Conservation (phyloP, 352 stramenopile species). For the Nothophytophthora sp. region DNA sequence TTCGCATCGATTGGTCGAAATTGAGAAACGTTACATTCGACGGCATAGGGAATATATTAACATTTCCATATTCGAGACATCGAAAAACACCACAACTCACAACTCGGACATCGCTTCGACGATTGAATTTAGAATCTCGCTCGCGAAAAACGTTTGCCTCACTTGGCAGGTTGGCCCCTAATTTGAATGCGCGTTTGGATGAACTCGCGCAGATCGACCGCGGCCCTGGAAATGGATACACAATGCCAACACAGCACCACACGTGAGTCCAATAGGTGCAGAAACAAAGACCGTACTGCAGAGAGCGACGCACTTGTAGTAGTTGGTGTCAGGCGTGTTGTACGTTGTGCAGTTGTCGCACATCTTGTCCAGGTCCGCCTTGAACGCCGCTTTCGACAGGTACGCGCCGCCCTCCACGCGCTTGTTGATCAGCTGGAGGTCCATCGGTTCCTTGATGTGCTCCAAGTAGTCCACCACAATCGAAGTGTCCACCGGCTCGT, state of each 20-base stretch:
- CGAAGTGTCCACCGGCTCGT: conserved; percentile 95
- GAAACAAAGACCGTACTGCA: background rate
- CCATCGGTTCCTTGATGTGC: conserved; percentile 96
- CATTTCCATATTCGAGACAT: too few relatives aligned
- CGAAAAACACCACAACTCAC: too few relatives aligned
- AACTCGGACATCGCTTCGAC: too few relatives aligned
- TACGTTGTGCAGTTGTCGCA: conserved; percentile 98
- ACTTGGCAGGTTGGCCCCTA: too few relatives aligned
- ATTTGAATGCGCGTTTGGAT: conserved; percentile 70
- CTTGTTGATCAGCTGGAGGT: conserved; percentile 83
- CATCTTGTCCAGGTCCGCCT: conserved; percentile 96
- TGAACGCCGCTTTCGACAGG: conserved; percentile 90
- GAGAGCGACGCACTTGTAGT: conserved; percentile 89
- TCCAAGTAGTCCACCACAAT: conserved; percentile 97
- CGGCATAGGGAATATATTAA: too few relatives aligned
- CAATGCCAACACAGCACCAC: background rate
- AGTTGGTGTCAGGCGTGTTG: conserved; percentile 96
- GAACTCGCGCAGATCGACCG: conserved; percentile 78
- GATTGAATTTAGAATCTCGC: too few relatives aligned
- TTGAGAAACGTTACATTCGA: too few relatives aligned
- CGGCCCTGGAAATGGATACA: conserved; percentile 54
- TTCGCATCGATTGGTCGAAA: too few relatives aligned
- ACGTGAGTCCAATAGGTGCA: background rate
- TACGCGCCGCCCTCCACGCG: conserved; percentile 89
- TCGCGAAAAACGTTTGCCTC: too few relatives aligned